Evolutionary conservation across 345 rosid species (phyloP).

Genomic region (Anastatica hierochuntica): DNA sequence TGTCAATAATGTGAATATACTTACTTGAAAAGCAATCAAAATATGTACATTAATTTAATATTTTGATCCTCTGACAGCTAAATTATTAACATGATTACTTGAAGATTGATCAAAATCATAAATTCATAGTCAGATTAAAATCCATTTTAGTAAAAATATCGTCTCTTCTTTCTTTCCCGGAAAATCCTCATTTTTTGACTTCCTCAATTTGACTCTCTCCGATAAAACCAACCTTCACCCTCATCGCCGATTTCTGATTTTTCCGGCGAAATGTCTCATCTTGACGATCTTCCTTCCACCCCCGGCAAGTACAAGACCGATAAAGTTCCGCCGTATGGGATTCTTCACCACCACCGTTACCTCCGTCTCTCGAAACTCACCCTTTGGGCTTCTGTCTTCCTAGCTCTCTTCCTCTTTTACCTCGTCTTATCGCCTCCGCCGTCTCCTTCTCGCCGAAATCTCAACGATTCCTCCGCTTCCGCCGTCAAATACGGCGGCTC

Average conservation of each 20-base stretch:
- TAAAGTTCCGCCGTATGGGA: conserved; percentile 25
- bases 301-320: conserved; percentile 62
- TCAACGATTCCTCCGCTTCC: conserved; percentile 25
- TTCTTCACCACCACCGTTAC: conserved; percentile 36
- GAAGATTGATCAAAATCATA: too few relatives aligned
- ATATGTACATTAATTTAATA: background rate
- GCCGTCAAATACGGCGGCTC: conserved; percentile 28
- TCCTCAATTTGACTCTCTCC: background rate
- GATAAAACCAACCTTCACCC: background rate
- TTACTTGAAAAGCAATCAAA: background rate
- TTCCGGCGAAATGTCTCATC: conserved; percentile 44
- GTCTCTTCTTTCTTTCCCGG: conserved; percentile 24
- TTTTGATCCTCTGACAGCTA: background rate
- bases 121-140: too few relatives aligned
- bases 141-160: background rate
- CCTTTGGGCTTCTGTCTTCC: conserved; percentile 37
- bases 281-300: conserved; percentile 44
- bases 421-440: conserved; percentile 25
- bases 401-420: conserved; percentile 42
- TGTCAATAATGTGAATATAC: conserved; percentile 6
- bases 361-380: conserved; percentile 39
- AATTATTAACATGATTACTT: conserved; percentile 5
- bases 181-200: conserved; percentile 24
- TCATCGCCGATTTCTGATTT: background rate
- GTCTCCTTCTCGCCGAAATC: conserved; percentile 32